These are phyloP conservation scores for Pseudogymnoascus sp. DNA, from an alignment of 2,329 filamentous ascomycete species.

Conservation along the genomic window DNA sequence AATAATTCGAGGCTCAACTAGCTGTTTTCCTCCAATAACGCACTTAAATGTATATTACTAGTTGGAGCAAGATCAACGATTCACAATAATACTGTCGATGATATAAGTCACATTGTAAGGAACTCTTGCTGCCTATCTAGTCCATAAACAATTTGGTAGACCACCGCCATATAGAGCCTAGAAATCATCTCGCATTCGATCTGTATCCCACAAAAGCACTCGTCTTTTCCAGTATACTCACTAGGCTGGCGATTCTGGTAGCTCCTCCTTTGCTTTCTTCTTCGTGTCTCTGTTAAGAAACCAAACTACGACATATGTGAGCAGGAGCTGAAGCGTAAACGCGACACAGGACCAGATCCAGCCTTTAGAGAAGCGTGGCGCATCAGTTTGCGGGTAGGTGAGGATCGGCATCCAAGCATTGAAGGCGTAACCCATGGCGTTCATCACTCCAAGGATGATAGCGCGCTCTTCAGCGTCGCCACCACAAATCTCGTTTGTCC, in stretches of 20 bases:
- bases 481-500: constrained; percentile 48
- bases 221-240: neutral
- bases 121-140: neutral
- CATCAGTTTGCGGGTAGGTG: constrained; percentile 58
- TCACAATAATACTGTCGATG: neutral
- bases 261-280: neutral
- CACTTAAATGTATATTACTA: neutral
- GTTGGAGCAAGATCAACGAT: neutral
- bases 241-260: neutral
- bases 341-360: constrained; percentile 33
- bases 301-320: neutral
- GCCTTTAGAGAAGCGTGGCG: constrained; percentile 53
- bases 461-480: constrained; percentile 58
- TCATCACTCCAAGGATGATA: constrained; percentile 58
- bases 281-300: neutral
- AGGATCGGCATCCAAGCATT: constrained; percentile 62
- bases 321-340: neutral
- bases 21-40: neutral
- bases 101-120: neutral
- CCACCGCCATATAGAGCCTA: neutral
- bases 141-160: neutral
- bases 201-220: neutral
- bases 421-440: constrained; percentile 61
- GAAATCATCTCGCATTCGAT: neutral
- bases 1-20: neutral